Percentiles rank a stretch among this genome's conserved stretches.
These are phyloP conservation scores for Pyrus bretschneideri DNA, from an alignment of 306 rosid species.

Conservation along the genomic window DNA sequence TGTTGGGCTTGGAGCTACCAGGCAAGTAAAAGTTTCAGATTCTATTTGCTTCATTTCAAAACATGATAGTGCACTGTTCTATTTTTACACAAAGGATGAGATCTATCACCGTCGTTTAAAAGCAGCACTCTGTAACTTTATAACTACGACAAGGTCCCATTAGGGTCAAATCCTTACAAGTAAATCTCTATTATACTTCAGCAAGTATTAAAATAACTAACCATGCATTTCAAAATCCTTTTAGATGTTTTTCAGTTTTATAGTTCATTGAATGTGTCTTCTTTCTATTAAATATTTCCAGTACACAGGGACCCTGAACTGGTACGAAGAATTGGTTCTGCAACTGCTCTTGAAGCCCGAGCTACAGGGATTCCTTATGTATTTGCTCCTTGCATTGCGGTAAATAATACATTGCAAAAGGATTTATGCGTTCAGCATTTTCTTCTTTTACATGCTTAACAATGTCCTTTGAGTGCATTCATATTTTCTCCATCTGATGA, in stretches of 20 bases:
- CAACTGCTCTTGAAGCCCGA: conserved; percentile 91
- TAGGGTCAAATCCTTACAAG: neutral
- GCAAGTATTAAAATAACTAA: neutral
- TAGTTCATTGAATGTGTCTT: conserved; percentile 9
- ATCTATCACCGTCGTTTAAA: neutral
- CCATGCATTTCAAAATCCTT: neutral
- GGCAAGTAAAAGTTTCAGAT: conserved; percentile 46
- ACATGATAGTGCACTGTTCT: neutral
- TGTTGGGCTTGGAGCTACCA: conserved; percentile 89
- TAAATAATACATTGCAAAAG: conserved; percentile 26
- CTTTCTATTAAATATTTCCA: conserved; percentile 14
- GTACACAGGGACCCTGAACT: conserved; percentile 62
- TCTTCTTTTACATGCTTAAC: neutral
- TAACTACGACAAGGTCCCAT: neutral
- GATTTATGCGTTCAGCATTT: neutral
- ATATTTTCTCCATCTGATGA: neutral
- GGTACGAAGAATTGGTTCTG: conserved; percentile 66
- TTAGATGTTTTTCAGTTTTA: neutral
- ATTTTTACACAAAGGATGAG: neutral
- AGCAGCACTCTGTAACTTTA: neutral
- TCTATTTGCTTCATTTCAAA: neutral
- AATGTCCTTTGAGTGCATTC: conserved; percentile 7
- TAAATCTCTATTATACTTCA: neutral
- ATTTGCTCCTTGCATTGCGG: conserved; percentile 97
- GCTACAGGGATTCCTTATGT: conserved; percentile 90